A percentile compares a stretch with the other conserved stretches of the same genome.
Evolutionary conservation across 2,329 filamentous ascomycete species (phyloP).

Genomic region (Domatiomyces catenatus): DNA sequence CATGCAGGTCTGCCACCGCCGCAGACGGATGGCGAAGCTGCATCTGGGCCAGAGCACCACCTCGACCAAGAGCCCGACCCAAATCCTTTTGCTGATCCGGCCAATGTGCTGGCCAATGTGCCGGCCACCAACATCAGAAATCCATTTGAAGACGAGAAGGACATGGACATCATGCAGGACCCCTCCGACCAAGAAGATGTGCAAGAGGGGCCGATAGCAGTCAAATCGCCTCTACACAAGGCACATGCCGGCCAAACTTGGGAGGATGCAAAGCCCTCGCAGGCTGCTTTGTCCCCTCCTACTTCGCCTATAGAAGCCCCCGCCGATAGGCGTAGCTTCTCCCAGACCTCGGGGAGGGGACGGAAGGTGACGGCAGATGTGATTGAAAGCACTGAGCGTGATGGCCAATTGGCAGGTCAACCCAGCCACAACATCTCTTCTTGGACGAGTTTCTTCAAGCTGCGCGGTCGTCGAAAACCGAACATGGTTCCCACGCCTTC

Average conservation of each 20-base stretch:
- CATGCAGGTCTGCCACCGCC: background rate
- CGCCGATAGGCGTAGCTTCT: slow-evolving; percentile 36
- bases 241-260: slow-evolving; percentile 4
- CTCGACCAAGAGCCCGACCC: background rate
- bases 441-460: slow-evolving; percentile 63
- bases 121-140: slow-evolving; percentile 11
- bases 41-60: background rate
- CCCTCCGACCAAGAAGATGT: slow-evolving; percentile 9
- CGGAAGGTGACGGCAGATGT: slow-evolving; percentile 38
- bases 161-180: slow-evolving; percentile 14
- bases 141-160: slow-evolving; percentile 17
- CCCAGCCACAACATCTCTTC: slow-evolving; percentile 33
- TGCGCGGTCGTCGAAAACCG: slow-evolving; percentile 41
- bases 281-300: slow-evolving; percentile 29
- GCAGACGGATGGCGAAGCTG: background rate
- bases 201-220: slow-evolving; percentile 10
- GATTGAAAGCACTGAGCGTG: slow-evolving; percentile 36
- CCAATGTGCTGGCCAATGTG: slow-evolving; percentile 2
- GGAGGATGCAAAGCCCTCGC: slow-evolving; percentile 6
- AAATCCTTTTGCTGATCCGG: slow-evolving; percentile 11
- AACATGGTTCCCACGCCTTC: slow-evolving; percentile 43
- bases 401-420: slow-evolving; percentile 41
- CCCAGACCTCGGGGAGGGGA: slow-evolving; percentile 36
- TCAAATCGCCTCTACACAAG: slow-evolving; percentile 13
- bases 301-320: slow-evolving; percentile 33